Evolutionary conservation across 2,329 filamentous ascomycete species (phyloP).

Genomic region (Colletotrichum sp.): DNA sequence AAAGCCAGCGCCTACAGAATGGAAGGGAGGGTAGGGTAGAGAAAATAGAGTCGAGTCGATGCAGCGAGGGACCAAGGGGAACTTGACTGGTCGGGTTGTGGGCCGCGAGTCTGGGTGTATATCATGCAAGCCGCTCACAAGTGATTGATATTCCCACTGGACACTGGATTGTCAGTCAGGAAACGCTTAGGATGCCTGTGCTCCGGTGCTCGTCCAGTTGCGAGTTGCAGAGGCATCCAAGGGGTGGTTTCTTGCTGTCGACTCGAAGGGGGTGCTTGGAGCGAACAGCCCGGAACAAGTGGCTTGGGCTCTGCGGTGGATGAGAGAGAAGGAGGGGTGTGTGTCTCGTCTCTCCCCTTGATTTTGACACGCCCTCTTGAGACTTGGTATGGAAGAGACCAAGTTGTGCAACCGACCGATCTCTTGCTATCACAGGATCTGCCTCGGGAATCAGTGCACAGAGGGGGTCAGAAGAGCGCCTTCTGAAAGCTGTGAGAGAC

Average conservation of each 20-base stretch:
- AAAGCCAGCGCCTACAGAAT: constrained; percentile 31
- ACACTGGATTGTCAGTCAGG: constrained; percentile 6
- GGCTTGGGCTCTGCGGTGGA: constrained; percentile 15
- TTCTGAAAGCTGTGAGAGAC: not conserved
- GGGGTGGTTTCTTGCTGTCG: not conserved
- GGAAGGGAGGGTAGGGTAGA: constrained; percentile 21
- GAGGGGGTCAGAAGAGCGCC: not conserved
- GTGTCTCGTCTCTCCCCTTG: not conserved
- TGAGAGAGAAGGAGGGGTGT: not conserved
- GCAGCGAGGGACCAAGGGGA: constrained; percentile 13
- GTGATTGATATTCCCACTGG: constrained; percentile 19
- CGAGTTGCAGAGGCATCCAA: constrained; percentile 13
- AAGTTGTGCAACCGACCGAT: constrained; percentile 10
- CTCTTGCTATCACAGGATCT: not conserved
- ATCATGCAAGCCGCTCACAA: constrained; percentile 24
- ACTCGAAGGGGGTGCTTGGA: constrained; percentile 13
- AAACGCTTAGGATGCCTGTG: constrained; percentile 22
- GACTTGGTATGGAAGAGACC: not conserved
- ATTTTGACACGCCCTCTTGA: constrained; percentile 1
- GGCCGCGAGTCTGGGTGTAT: constrained; percentile 23
- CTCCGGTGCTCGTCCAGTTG: constrained; percentile 18
- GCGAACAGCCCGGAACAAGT: constrained; percentile 11
- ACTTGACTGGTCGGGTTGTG: constrained; percentile 20
- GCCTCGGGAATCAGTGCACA: not conserved
- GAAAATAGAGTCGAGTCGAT: constrained; percentile 15